Base-by-base conservation (phyloP, 441 rosid genomes). In the Manihot esculenta region DNA sequence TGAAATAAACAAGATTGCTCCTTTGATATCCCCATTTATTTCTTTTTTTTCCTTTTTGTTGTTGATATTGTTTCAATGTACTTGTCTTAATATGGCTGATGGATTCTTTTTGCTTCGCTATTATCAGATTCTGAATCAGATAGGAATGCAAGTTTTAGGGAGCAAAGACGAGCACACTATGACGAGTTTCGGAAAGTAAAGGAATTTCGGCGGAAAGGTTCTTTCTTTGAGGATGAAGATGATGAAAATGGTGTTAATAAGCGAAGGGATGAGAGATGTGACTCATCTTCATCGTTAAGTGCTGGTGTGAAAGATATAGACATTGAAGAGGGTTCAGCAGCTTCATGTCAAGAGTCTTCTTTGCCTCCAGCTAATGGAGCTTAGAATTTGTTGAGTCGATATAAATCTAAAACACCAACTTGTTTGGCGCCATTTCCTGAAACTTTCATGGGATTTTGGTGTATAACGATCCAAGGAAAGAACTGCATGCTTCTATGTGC, bases 161-260 rank as follows among this genome's bases (percentile, higher is more conserved):
- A 90, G 80, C 99, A 81, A 47, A 83, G 99, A 74, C 83, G 86
- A 71, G 92, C 80, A 41, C 99, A 96, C 74, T 96, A 96, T 60
- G 88, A 96, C 62, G 98, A 96, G 86, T 91, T 86, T 81, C 86
- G 76, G 70, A 93, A 83, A 74, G 94, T 96, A 44, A 90, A 87
- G 78, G 98, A 96, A 79, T 87, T 93, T 69, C 75, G 84, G 76
- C 80, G 82, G 10, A 80, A 85, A 38, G 97, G 97, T 30, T 91
- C 97, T 1, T 76, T 84, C 38, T 67, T 84, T 6, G 92, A 80
- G 64, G 93, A 87, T 20, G 90, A 81, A 67, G 98, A 88, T 7
- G 94, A 84, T 8, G 83, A 74, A 26, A 72, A 72, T 7, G 66
- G 21, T 56, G 27, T 24, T 17, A 73, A 42, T 11, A 65, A 63